phyloP scores from a whole-genome alignment of 139 green algal species.

The Auxenochlorella pyrenoidosa region DNA sequence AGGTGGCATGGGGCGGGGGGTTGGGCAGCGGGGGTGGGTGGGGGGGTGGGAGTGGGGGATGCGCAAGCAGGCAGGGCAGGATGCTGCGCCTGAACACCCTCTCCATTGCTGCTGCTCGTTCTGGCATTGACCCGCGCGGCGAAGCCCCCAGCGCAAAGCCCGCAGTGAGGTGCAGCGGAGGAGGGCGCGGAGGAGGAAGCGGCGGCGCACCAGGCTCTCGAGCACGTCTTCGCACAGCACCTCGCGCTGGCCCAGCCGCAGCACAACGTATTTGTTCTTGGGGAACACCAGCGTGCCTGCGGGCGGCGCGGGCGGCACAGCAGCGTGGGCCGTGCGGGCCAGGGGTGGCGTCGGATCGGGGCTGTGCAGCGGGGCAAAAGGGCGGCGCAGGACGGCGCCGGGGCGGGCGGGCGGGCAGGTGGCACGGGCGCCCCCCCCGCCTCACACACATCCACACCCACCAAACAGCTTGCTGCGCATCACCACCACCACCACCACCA shows the following conservation, averaged over 20 bases:
- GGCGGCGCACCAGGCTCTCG: conserved; percentile 76
- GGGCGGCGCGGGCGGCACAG: background rate
- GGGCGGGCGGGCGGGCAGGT: too few species aligned
- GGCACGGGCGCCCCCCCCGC: background rate
- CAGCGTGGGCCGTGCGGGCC: background rate
- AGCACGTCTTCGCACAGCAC: conserved; percentile 89
- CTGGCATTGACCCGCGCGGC: too few species aligned
- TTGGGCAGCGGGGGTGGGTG: too few species aligned
- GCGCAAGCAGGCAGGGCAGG: too few species aligned
- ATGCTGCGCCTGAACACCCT: too few species aligned
- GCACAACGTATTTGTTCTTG: conserved; percentile 72
- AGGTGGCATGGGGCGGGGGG: background rate
- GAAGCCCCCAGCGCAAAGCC: background rate
- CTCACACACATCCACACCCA: conserved; percentile 24
- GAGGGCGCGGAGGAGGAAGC: background rate
- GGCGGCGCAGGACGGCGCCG: background rate
- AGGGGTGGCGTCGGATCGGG: too few species aligned
- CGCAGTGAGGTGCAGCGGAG: background rate
- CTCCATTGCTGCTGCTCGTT: too few species aligned
- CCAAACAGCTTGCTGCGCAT: conserved; percentile 86
- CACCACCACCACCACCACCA: too few species aligned
- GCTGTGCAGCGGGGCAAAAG: too few species aligned
- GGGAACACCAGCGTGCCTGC: conserved; percentile 42
- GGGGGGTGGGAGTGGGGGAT: too few species aligned
- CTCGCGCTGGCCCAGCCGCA: conserved; percentile 63